Conservation (phyloP, 805 yeast genomes). For the Ogataea parapolymorpha region DNA sequence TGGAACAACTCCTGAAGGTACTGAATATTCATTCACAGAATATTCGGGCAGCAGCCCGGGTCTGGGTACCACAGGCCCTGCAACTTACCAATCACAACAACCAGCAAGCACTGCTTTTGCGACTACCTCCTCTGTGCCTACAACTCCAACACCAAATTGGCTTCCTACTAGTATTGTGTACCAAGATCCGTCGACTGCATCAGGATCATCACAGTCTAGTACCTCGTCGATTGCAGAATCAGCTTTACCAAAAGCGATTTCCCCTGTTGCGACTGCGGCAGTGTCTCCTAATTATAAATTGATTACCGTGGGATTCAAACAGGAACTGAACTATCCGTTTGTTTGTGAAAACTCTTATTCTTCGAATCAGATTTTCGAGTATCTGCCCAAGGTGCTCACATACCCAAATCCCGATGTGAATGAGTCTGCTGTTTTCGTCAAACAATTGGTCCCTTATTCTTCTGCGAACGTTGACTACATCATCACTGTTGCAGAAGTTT, state of each 20-base stretch:
- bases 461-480: constrained; percentile 56
- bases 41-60: no score
- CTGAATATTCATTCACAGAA: no score
- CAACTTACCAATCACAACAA: no score
- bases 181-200: constrained; percentile 29
- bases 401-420: constrained; percentile 48
- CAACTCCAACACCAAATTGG: constrained; percentile 34
- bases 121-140: not conserved
- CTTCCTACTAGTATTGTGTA: constrained; percentile 43
- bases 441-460: constrained; percentile 72
- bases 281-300: constrained; percentile 48
- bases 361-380: constrained; percentile 82
- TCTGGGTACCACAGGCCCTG: no score
- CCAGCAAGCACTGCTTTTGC: not conserved
- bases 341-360: constrained; percentile 69
- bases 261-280: constrained; percentile 49
- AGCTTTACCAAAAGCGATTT: constrained; percentile 72
- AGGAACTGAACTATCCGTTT: constrained; percentile 78
- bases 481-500: constrained; percentile 85
- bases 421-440: constrained; percentile 48
- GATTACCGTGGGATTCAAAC: constrained; percentile 75
- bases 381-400: constrained; percentile 69
- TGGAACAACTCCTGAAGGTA: no score
- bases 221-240: constrained; percentile 39
- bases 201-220: constrained; percentile 24